Base-by-base conservation (phyloP, 2,329 filamentous ascomycete species). In the Coleophoma eucalyptorum region DNA sequence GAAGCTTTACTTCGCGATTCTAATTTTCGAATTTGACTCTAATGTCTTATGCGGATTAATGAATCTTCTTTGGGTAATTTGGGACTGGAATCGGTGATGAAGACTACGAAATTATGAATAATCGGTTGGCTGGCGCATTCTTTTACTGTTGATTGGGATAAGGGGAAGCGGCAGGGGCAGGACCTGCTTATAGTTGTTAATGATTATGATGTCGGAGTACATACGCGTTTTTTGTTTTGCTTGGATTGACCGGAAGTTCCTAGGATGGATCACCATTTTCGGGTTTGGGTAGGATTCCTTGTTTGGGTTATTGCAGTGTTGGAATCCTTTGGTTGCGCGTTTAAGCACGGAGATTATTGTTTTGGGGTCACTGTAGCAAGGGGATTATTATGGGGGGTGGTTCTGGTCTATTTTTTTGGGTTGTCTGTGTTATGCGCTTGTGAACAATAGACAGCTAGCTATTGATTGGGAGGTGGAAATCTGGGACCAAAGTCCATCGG, bases 1-100 rank as follows among this genome's bases (percentile, higher is more conserved):
- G 65, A 44, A 66, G 58, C 53, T 65, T 62, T 26, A 65, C 63
- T 38, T 59, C 63, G 49, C 61, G 60, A 34, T 67, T 66, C 50
- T 67, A 59, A 55, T 34, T 42, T 33, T 32, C 41, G 43, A 44
- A 19, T 7, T 49, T 50, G 20, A 50, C 48, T 48, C 4, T 20
- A n/a, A n/a, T 38, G 16, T 15, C 35, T 31, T 21, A 13, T 5
- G 26, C 20, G 40, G 38, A 34, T 19, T 34, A 48, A 53, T 49
- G 54, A 53, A 19, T 53, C 50, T 52, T 13, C 49, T 50, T 42
- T 20, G 20, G 31, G 50, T 32, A 26, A 45, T 16, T 37, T 15
- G 16, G 43, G n/a, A 32, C 31, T 15, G n/a, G 16, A 5, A 31
- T 33, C 15, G 34, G 31, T 52, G 33, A 59, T 49, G 54, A 58